These are phyloP conservation scores for Pelargonium nanum DNA, from an alignment of 345 rosid species.

Conservation along the genomic window DNA sequence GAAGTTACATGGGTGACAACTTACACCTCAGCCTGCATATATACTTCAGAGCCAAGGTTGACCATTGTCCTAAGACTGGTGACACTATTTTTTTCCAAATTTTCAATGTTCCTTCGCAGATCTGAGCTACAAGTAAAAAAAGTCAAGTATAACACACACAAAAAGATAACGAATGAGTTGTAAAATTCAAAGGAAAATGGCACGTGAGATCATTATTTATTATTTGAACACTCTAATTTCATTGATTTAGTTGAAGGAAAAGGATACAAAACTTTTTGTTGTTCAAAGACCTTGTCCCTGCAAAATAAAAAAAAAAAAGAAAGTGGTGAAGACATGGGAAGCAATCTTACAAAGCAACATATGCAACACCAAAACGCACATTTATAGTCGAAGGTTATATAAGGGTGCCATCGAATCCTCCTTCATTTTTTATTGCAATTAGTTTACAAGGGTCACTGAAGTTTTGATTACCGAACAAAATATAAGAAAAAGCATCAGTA, in stretches of 20 bases:
- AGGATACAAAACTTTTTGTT: constrained; percentile 86
- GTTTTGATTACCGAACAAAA: not conserved
- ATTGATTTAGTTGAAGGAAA: not conserved
- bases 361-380: not conserved
- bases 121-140: constrained; percentile 46
- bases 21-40: constrained; percentile 92
- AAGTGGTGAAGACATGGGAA: not conserved
- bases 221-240: not conserved
- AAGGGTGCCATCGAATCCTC: not conserved
- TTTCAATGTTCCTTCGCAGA: constrained; percentile 60
- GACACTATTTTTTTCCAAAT: constrained; percentile 60
- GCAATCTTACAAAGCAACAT: not conserved
- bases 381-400: not conserved
- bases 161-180: constrained; percentile 6
- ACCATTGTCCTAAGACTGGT: constrained; percentile 83
- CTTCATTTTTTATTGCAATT: not conserved
- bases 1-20: too few species aligned
- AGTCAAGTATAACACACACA: constrained; percentile 22
- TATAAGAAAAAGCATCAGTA: not conserved
- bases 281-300: constrained; percentile 89
- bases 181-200: not conserved
- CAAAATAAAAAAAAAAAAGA: constrained; percentile 17
- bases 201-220: not conserved
- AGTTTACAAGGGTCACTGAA: not conserved
- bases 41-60: constrained; percentile 92